Conservation (phyloP, 2,329 filamentous ascomycete genomes). For the Colletotrichum somersetense region DNA sequence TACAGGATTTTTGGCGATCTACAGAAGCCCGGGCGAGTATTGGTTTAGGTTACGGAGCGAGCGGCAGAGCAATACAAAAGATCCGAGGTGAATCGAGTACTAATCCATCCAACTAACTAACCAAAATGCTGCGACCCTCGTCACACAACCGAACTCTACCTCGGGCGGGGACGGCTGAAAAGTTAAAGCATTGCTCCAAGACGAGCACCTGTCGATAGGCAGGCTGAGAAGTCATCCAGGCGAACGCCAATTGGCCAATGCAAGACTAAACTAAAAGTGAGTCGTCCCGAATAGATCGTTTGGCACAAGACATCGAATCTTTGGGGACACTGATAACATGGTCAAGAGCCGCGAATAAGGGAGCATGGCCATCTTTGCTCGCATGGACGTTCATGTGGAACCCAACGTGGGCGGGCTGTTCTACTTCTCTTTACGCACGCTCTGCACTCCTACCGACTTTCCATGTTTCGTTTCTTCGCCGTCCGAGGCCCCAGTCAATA, state of each 20-base stretch:
- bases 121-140: neutral
- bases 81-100: neutral
- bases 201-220: slow-evolving; percentile 1
- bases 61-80: neutral
- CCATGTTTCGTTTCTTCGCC: neutral
- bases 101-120: neutral
- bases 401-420: neutral
- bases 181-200: slow-evolving; percentile 8
- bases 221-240: neutral
- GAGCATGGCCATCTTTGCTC: neutral
- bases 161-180: slow-evolving; percentile 27
- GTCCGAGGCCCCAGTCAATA: neutral
- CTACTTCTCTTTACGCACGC: slow-evolving; percentile 1
- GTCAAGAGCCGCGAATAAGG: neutral
- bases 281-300: neutral
- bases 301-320: neutral
- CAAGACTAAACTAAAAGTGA: neutral
- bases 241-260: slow-evolving; percentile 3
- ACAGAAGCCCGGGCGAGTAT: neutral
- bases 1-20: neutral
- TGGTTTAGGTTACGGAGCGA: neutral
- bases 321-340: neutral
- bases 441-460: neutral
- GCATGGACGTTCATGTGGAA: neutral
- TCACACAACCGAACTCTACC: slow-evolving; percentile 22